Evolutionary conservation across 2,329 filamentous ascomycete genomes (phyloP).

Genomic region (Microsporum canis): DNA sequence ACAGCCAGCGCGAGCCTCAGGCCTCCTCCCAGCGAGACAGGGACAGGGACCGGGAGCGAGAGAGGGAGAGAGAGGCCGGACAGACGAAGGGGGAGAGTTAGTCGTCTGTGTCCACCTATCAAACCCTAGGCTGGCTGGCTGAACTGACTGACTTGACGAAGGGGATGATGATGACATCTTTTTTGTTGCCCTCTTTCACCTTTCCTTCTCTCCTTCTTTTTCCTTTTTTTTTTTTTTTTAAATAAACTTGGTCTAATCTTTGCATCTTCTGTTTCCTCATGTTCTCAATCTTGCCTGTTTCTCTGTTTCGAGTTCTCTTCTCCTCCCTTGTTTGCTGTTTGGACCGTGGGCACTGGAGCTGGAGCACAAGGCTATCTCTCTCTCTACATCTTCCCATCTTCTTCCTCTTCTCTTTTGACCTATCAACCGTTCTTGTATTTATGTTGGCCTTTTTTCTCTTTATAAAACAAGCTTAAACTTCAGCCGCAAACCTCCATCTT

Average conservation of each 20-base stretch:
- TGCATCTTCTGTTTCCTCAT: neutral
- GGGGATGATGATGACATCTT: neutral
- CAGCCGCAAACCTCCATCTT: no score
- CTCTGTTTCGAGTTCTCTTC: neutral
- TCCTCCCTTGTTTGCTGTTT: no score
- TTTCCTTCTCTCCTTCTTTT: neutral
- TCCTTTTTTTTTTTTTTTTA: neutral
- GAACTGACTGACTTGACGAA: neutral
- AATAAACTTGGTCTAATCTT: neutral
- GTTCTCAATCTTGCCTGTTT: neutral
- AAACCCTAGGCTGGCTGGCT: neutral
- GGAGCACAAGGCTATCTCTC: neutral
- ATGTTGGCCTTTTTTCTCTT: neutral
- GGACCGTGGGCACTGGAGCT: no score
- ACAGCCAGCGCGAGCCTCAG: neutral
- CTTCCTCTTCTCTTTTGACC: neutral
- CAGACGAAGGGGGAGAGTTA: neutral
- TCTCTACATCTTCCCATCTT: neutral
- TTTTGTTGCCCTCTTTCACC: neutral
- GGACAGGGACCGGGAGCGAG: neutral
- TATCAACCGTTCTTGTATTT: neutral
- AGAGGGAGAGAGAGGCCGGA: neutral
- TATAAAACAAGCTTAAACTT: neutral
- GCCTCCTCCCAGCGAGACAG: neutral
- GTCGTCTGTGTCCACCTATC: neutral